A percentile compares a stretch with the other conserved stretches of the same genome.
These are phyloP conservation scores for Tulasnella sp. DNA, from an alignment of 768 basidiomycete species.

Conservation along the genomic window DNA sequence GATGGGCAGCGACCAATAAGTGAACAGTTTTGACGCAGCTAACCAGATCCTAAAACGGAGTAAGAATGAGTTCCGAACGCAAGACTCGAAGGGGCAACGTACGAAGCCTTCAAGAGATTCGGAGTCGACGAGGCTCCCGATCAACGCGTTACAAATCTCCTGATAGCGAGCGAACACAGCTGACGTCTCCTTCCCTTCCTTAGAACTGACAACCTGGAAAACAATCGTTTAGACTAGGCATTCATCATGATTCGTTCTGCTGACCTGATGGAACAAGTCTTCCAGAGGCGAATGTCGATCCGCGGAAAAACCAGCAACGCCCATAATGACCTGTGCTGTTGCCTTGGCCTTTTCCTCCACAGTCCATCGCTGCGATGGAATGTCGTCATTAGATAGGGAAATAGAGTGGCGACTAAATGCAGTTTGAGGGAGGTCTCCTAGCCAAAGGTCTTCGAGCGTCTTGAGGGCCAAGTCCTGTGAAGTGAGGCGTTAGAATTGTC, in stretches of 20 bases:
- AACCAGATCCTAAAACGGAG: conserved; percentile 53
- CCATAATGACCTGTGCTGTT: conserved; percentile 79
- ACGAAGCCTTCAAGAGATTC: conserved; percentile 72
- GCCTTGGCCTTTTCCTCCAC: conserved; percentile 23
- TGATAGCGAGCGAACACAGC: conserved; percentile 59
- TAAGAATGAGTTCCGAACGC: conserved; percentile 7
- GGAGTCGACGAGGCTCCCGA: conserved; percentile 84
- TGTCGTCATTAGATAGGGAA: background rate
- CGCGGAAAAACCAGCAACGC: conserved; percentile 70
- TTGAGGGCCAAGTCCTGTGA: conserved; percentile 73
- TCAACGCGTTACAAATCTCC: conserved; percentile 76
- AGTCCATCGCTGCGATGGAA: conserved; percentile 33
- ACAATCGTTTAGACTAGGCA: background rate
- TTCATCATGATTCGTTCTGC: background rate
- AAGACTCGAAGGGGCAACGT: conserved; percentile 26
- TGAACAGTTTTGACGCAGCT: conserved; percentile 82
- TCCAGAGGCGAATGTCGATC: conserved; percentile 81
- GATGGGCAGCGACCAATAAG: conserved; percentile 73
- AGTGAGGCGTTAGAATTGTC: background rate
- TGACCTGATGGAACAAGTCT: conserved; percentile 63
- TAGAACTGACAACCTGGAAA: conserved; percentile 55
- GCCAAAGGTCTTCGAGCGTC: conserved; percentile 88
- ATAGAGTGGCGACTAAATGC: background rate
- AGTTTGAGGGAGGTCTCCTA: conserved; percentile 37
- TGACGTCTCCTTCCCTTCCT: conserved; percentile 47